phyloP scores from a whole-genome alignment of 2,329 filamentous ascomycete genomes.

The Fusarium chaquense region DNA sequence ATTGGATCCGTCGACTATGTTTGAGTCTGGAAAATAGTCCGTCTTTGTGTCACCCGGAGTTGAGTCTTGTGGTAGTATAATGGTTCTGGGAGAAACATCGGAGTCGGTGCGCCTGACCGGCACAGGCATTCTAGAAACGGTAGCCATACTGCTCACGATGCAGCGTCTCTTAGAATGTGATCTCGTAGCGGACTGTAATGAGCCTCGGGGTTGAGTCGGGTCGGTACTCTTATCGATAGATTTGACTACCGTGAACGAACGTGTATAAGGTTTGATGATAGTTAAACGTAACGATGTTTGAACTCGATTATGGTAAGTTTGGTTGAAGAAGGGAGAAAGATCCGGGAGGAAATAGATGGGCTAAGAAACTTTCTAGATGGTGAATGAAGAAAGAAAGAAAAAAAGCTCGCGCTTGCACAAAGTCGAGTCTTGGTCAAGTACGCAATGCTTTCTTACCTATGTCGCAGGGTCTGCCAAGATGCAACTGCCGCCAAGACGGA shows the following conservation, averaged over 20 bases:
- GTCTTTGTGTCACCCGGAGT: slow-evolving; percentile 11
- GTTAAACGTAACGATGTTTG: slow-evolving; percentile 13
- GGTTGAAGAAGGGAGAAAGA: slow-evolving; percentile 6
- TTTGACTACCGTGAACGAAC: slow-evolving; percentile 17
- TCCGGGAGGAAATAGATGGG: not conserved
- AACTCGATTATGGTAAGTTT: slow-evolving; percentile 13
- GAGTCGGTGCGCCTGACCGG: slow-evolving; percentile 54
- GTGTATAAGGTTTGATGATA: slow-evolving; percentile 12
- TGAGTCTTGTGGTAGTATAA: slow-evolving; percentile 37
- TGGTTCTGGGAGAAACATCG: slow-evolving; percentile 59
- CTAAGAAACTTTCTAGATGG: not conserved
- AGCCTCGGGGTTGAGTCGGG: not conserved
- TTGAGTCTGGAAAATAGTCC: slow-evolving; percentile 48
- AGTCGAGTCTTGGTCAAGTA: slow-evolving; percentile 27
- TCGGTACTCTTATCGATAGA: slow-evolving; percentile 13
- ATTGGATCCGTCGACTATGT: slow-evolving; percentile 43
- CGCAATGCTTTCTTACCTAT: slow-evolving; percentile 25
- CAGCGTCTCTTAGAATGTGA: slow-evolving; percentile 9
- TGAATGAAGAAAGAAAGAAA: slow-evolving; percentile 18
- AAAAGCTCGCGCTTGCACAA: slow-evolving; percentile 18
- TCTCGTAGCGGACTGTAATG: slow-evolving; percentile 4
- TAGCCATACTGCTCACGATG: slow-evolving; percentile 38
- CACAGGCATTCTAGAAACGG: slow-evolving; percentile 39
- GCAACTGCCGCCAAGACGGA: slow-evolving; percentile 38
- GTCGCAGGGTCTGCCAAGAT: slow-evolving; percentile 33